A percentile compares a stretch with the other conserved stretches of the same genome.
phyloP scores from a whole-genome alignment of 2,329 filamentous ascomycete genomes.

The Fusarium fujikuroi region DNA sequence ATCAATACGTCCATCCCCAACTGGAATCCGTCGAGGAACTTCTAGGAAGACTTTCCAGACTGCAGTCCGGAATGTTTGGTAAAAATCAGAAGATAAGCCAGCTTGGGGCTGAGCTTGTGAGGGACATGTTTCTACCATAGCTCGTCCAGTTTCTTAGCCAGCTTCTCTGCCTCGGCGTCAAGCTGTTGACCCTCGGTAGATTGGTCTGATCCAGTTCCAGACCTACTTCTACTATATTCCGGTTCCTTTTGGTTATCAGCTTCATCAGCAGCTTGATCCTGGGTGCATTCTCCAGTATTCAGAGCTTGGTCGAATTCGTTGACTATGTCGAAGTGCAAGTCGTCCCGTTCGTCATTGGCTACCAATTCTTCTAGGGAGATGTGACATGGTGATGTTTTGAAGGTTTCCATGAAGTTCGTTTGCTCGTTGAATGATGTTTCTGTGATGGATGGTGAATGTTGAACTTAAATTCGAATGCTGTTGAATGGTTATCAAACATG shows the following conservation, averaged over 20 bases:
- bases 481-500: background rate
- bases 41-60: background rate
- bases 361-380: background rate
- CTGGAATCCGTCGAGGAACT: background rate
- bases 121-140: background rate
- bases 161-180: background rate
- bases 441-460: background rate
- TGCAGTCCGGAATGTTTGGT: background rate
- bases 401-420: background rate
- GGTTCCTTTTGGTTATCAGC: background rate
- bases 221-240: background rate
- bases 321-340: background rate
- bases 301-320: background rate
- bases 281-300: background rate
- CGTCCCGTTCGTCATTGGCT: background rate
- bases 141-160: background rate
- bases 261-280: background rate
- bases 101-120: background rate
- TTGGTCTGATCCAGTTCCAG: background rate
- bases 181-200: background rate
- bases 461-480: background rate
- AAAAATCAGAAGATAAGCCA: background rate
- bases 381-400: background rate
- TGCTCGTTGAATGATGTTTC: background rate
- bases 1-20: background rate